Percentiles rank a stretch among this genome's conserved stretches.
phyloP scores from a whole-genome alignment of 1,284 basidiomycete genomes.

The Bjerkandera adusta region DNA sequence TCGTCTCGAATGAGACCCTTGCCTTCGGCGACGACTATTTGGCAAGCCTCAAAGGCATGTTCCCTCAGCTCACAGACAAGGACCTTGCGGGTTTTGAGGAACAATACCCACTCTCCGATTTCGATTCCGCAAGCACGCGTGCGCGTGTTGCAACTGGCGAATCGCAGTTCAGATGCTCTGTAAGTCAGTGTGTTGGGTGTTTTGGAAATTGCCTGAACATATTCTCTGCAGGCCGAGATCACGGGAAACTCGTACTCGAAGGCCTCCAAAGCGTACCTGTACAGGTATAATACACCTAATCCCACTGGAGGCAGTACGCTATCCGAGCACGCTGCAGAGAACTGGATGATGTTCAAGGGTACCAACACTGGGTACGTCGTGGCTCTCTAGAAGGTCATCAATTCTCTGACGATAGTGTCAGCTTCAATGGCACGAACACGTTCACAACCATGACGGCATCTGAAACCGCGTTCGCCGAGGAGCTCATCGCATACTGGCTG shows the following conservation, averaged over 20 bases:
- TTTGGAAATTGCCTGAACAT: neutral
- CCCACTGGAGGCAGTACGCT: conserved; percentile 35
- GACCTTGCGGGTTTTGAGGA: conserved; percentile 38
- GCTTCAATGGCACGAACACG: conserved; percentile 44
- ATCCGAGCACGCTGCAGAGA: conserved; percentile 53
- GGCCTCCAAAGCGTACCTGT: conserved; percentile 41
- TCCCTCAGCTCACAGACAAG: conserved; percentile 40
- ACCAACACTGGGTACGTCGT: conserved; percentile 52
- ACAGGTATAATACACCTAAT: conserved; percentile 56
- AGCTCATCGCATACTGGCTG: conserved; percentile 60
- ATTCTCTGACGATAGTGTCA: too few species aligned
- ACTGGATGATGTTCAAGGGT: conserved; percentile 64
- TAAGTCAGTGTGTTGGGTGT: conserved; percentile 31
- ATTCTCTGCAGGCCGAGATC: conserved; percentile 29
- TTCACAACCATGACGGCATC: conserved; percentile 39
- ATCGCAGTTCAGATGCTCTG: conserved; percentile 46
- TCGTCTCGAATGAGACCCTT: conserved; percentile 57
- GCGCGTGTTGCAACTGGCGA: conserved; percentile 48
- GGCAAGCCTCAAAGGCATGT: conserved; percentile 37
- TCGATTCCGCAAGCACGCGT: conserved; percentile 37
- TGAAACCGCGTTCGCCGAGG: conserved; percentile 47
- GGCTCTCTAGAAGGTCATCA: too few species aligned
- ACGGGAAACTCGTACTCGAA: conserved; percentile 39
- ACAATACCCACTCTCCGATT: conserved; percentile 40
- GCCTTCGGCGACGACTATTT: conserved; percentile 36